Conservation (phyloP, 352 stramenopile genomes). For the Globisporangium lucens region DNA sequence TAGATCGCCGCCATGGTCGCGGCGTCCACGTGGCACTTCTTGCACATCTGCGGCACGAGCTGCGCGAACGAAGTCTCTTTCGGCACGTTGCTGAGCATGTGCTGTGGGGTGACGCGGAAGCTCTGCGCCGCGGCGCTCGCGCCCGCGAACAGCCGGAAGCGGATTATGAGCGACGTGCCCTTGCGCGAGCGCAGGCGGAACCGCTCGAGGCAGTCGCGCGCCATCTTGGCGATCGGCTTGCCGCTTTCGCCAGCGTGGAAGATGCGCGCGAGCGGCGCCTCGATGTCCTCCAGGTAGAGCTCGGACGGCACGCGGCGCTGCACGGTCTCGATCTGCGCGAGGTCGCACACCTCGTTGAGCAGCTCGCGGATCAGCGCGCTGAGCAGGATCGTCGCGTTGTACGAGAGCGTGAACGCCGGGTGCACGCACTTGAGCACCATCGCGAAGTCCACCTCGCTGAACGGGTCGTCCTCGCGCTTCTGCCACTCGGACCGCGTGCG, state of each 20-base stretch:
- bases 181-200: constrained; percentile 38
- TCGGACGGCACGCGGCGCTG: constrained; percentile 18
- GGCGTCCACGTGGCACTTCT: constrained; percentile 30
- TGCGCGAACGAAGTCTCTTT: constrained; percentile 30
- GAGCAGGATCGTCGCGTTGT: constrained; percentile 48
- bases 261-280: constrained; percentile 11
- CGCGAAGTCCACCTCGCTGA: constrained; percentile 55
- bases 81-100: constrained; percentile 30
- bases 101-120: constrained; percentile 16
- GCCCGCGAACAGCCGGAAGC: constrained; percentile 36
- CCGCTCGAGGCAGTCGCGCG: constrained; percentile 18
- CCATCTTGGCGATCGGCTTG: constrained; percentile 16
- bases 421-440: constrained; percentile 61
- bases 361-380: constrained; percentile 50
- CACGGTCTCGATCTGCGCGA: constrained; percentile 34
- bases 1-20: constrained; percentile 34
- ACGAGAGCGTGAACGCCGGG: constrained; percentile 54
- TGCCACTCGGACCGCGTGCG: constrained; percentile 52
- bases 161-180: constrained; percentile 37
- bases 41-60: constrained; percentile 40
- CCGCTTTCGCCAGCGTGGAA: constrained; percentile 15
- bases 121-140: constrained; percentile 13
- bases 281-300: constrained; percentile 24
- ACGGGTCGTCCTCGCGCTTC: constrained; percentile 55
- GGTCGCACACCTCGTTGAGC: constrained; percentile 46